Conservation (phyloP, 1,284 basidiomycete species). For the Tilletia caries region DNA sequence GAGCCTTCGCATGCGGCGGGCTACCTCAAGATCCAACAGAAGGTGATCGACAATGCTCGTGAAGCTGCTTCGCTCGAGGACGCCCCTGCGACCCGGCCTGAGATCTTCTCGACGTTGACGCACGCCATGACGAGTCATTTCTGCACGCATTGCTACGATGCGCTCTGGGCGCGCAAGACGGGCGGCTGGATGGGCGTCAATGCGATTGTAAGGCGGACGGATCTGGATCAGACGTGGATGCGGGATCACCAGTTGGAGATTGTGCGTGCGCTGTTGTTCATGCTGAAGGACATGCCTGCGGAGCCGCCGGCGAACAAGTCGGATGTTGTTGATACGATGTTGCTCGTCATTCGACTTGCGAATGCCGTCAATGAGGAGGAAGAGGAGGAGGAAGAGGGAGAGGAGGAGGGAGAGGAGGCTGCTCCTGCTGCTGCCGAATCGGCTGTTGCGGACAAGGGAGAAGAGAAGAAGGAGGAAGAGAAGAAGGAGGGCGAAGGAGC, state of each 20-base stretch:
- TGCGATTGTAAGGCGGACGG: slow-evolving; percentile 50
- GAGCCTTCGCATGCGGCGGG: slow-evolving; percentile 3
- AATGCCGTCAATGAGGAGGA: slow-evolving; percentile 55
- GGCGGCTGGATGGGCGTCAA: slow-evolving; percentile 52
- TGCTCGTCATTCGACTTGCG: slow-evolving; percentile 71
- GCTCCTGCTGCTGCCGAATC: no score
- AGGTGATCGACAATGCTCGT: slow-evolving; percentile 38
- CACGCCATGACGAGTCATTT: slow-evolving; percentile 48
- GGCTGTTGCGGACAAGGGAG: no score
- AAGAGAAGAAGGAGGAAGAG: slow-evolving; percentile 15
- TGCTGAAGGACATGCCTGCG: slow-evolving; percentile 90
- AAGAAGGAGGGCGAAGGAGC: background rate
- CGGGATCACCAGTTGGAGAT: slow-evolving; percentile 86
- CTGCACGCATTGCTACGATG: slow-evolving; percentile 52
- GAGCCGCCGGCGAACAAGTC: slow-evolving; percentile 81
- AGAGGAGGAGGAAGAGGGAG: background rate
- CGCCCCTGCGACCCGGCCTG: slow-evolving; percentile 37
- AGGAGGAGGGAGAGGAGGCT: slow-evolving; percentile 34
- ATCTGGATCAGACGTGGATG: slow-evolving; percentile 69
- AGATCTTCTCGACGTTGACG: slow-evolving; percentile 44
- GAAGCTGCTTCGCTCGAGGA: slow-evolving; percentile 19
- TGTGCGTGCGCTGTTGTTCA: slow-evolving; percentile 83
- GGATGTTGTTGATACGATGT: slow-evolving; percentile 74
- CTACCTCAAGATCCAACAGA: slow-evolving; percentile 32
- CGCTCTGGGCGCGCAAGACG: slow-evolving; percentile 52